These are phyloP conservation scores for Yamadazyma jaroonii DNA, from an alignment of 1,139 yeast species.

Conservation along the genomic window DNA sequence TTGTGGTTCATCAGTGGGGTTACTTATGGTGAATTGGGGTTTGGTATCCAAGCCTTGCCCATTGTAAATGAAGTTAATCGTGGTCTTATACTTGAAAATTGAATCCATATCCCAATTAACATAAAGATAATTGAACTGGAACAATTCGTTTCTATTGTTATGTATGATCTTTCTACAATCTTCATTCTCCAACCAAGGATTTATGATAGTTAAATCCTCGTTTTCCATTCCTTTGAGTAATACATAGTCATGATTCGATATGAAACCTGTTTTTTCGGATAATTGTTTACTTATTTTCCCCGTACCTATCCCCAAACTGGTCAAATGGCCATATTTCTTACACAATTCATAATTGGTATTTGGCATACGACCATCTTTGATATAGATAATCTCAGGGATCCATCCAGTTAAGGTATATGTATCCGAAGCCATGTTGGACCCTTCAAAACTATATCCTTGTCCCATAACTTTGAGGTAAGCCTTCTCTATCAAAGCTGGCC, in stretches of 20 bases:
- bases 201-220: slow-evolving; percentile 27
- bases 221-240: slow-evolving; percentile 14
- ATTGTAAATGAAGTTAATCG: slow-evolving; percentile 30
- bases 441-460: slow-evolving; percentile 58
- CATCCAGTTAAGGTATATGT: slow-evolving; percentile 66
- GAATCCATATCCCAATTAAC: slow-evolving; percentile 60
- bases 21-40: slow-evolving; percentile 50
- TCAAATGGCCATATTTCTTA: slow-evolving; percentile 23
- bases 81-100: slow-evolving; percentile 18
- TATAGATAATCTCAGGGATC: slow-evolving; percentile 62
- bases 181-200: slow-evolving; percentile 20
- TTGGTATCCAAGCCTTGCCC: slow-evolving; percentile 12
- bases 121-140: slow-evolving; percentile 57
- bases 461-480: slow-evolving; percentile 68
- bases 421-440: slow-evolving; percentile 82
- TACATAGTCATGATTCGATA: slow-evolving; percentile 72
- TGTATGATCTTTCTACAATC: slow-evolving; percentile 17
- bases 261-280: slow-evolving; percentile 36
- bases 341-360: slow-evolving; percentile 22
- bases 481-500: slow-evolving; percentile 79
- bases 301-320: slow-evolving; percentile 63
- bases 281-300: slow-evolving; percentile 45
- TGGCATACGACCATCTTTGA: slow-evolving; percentile 28
- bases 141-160: slow-evolving; percentile 24
- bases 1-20: slow-evolving; percentile 23